Conservation (phyloP, 257 asterid genomes). For the Nicotiana tabacum region DNA sequence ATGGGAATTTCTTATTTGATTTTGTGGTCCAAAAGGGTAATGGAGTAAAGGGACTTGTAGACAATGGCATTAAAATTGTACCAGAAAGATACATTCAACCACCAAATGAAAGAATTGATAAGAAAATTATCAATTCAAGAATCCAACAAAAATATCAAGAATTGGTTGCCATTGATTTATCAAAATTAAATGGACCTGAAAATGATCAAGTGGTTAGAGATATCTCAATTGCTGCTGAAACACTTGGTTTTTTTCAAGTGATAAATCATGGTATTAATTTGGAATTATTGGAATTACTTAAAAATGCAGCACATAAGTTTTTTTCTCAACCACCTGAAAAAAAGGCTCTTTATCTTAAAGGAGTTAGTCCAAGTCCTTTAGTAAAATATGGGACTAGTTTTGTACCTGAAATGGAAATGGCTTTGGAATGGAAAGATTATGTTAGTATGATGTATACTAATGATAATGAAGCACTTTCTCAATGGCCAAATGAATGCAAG, state of each 20-base stretch:
- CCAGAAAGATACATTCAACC: slow-evolving; percentile 28
- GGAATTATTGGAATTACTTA: slow-evolving; percentile 21
- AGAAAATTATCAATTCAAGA: neutral
- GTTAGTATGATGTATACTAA: slow-evolving; percentile 35
- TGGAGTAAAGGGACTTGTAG: slow-evolving; percentile 33
- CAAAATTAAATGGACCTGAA: slow-evolving; percentile 23
- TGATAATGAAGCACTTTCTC: slow-evolving; percentile 31
- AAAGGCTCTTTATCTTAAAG: slow-evolving; percentile 30
- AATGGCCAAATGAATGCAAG: slow-evolving; percentile 35
- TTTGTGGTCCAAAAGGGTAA: slow-evolving; percentile 30
- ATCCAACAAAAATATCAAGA: neutral
- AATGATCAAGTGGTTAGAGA: slow-evolving; percentile 28
- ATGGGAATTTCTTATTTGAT: slow-evolving; percentile 18
- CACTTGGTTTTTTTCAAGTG: slow-evolving; percentile 34
- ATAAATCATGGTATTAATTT: slow-evolving; percentile 32
- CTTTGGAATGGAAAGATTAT: slow-evolving; percentile 43
- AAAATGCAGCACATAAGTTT: slow-evolving; percentile 22
- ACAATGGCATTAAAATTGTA: slow-evolving; percentile 22
- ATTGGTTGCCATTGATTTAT: slow-evolving; percentile 25
- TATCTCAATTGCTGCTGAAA: slow-evolving; percentile 27
- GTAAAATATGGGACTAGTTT: slow-evolving; percentile 36
- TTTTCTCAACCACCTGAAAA: slow-evolving; percentile 20
- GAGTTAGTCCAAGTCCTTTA: slow-evolving; percentile 26
- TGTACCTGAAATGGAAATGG: slow-evolving; percentile 31
- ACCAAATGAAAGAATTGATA: slow-evolving; percentile 20